Evolutionary conservation across 345 rosid species (phyloP).

Genomic region (Garcia nutans): DNA sequence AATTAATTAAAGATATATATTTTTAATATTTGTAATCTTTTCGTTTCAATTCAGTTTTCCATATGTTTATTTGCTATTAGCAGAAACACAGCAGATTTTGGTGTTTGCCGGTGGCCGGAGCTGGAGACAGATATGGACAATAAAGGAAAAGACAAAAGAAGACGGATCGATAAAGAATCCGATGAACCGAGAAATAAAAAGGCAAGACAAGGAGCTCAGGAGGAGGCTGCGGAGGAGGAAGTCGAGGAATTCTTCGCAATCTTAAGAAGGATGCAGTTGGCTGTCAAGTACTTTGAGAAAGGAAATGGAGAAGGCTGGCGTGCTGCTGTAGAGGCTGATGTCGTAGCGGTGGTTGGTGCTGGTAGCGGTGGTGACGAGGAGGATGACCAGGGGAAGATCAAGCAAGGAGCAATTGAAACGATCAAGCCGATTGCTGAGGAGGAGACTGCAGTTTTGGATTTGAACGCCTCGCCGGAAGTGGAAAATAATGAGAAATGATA

Average conservation of each 20-base stretch:
- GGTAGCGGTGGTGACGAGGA: neutral
- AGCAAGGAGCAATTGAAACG: neutral
- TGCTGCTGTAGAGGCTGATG: conserved; percentile 25
- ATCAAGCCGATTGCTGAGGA: conserved; percentile 1
- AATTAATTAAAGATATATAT: too few species aligned
- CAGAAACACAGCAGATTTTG: too few species aligned
- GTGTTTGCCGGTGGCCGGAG: too few species aligned
- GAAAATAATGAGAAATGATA: neutral
- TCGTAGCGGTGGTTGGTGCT: neutral
- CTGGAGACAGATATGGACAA: neutral
- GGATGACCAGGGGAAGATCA: neutral
- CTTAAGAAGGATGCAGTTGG: conserved; percentile 24
- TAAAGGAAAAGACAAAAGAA: conserved; percentile 16
- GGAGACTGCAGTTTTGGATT: conserved; percentile 13
- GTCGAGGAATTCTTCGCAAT: conserved; percentile 32
- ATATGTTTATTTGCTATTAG: too few species aligned
- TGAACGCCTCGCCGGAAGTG: conserved; percentile 23
- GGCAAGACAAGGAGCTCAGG: neutral
- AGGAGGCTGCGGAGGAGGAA: conserved; percentile 23
- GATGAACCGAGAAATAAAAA: conserved; percentile 3
- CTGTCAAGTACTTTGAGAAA: conserved; percentile 19
- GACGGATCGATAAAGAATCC: conserved; percentile 2
- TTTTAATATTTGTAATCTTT: too few species aligned
- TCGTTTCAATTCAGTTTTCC: too few species aligned
- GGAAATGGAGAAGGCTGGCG: conserved; percentile 17